These are phyloP conservation scores for Alternaria brassicae DNA, from an alignment of 2,329 filamentous ascomycete genomes.

Conservation along the genomic window DNA sequence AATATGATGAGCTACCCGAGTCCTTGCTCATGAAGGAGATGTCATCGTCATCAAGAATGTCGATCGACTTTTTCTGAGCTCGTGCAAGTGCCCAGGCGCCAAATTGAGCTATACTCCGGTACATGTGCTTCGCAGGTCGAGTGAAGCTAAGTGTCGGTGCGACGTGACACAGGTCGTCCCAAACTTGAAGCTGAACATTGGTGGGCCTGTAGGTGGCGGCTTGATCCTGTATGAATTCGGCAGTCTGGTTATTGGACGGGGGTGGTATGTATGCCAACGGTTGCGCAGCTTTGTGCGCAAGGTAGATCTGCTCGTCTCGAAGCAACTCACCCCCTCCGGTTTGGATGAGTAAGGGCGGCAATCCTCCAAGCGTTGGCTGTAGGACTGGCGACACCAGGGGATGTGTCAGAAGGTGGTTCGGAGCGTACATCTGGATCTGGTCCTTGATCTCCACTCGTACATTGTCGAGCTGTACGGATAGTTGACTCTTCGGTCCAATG, in stretches of 20 bases:
- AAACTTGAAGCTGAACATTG: constrained; percentile 91
- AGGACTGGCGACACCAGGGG: constrained; percentile 89
- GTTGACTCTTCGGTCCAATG: constrained; percentile 42
- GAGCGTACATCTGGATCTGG: constrained; percentile 88
- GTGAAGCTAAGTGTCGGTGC: constrained; percentile 94
- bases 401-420: constrained; percentile 84
- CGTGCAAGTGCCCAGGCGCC: constrained; percentile 87
- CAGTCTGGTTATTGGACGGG: constrained; percentile 49
- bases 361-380: constrained; percentile 85
- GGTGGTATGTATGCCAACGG: constrained; percentile 76
- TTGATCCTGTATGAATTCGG: constrained; percentile 68
- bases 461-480: constrained; percentile 73
- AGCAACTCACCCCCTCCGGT: constrained; percentile 88
- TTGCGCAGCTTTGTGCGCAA: constrained; percentile 93
- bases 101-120: constrained; percentile 88
- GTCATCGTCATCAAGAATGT: constrained; percentile 79
- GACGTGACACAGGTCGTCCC: constrained; percentile 95
- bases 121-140: constrained; percentile 96
- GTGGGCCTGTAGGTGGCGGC: constrained; percentile 79
- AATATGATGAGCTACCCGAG: constrained; percentile 28
- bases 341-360: constrained; percentile 86
- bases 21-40: constrained; percentile 76
- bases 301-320: constrained; percentile 91
- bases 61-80: constrained; percentile 79
- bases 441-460: constrained; percentile 77